Percentiles rank a stretch among this genome's conserved stretches.
phyloP scores from a whole-genome alignment of 129 eudicot genomes.

The Scalesia atractyloides region DNA sequence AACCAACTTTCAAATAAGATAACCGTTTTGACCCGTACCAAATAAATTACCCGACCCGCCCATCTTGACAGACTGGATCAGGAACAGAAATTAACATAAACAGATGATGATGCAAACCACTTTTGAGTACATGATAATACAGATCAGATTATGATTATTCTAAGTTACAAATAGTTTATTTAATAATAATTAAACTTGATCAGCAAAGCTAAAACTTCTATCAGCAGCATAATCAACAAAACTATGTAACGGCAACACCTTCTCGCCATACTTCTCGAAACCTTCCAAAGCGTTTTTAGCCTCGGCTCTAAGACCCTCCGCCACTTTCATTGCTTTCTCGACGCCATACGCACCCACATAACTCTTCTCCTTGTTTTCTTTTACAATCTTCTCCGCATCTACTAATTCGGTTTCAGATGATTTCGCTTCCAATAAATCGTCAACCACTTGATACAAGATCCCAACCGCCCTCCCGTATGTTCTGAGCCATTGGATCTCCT shows the following conservation, averaged over 20 bases:
- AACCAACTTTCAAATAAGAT: no score
- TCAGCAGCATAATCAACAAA: slow-evolving; percentile 92
- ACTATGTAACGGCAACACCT: slow-evolving; percentile 75
- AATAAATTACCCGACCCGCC: no score
- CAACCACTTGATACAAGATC: slow-evolving; percentile 82
- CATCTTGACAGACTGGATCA: no score
- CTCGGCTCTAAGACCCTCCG: slow-evolving; percentile 67
- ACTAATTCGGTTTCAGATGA: slow-evolving; percentile 10
- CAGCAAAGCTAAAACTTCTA: slow-evolving; percentile 72
- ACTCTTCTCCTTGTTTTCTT: slow-evolving; percentile 57
- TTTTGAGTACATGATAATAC: not conserved
- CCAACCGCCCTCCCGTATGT: slow-evolving; percentile 87
- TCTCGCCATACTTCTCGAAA: slow-evolving; percentile 83
- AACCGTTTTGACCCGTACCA: no score
- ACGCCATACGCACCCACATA: slow-evolving; percentile 83
- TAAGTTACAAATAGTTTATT: not conserved
- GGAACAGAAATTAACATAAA: no score
- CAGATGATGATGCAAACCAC: not conserved
- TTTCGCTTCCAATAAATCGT: slow-evolving; percentile 64
- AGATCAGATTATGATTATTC: not conserved
- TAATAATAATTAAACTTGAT: slow-evolving; percentile 37
- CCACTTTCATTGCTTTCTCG: slow-evolving; percentile 84
- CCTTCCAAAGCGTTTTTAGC: slow-evolving; percentile 82
- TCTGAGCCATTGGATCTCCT: slow-evolving; percentile 70
- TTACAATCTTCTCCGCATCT: slow-evolving; percentile 6